phyloP scores from a whole-genome alignment of 176 grass and related monocot genomes.

The Rhynchospora tenuis region DNA sequence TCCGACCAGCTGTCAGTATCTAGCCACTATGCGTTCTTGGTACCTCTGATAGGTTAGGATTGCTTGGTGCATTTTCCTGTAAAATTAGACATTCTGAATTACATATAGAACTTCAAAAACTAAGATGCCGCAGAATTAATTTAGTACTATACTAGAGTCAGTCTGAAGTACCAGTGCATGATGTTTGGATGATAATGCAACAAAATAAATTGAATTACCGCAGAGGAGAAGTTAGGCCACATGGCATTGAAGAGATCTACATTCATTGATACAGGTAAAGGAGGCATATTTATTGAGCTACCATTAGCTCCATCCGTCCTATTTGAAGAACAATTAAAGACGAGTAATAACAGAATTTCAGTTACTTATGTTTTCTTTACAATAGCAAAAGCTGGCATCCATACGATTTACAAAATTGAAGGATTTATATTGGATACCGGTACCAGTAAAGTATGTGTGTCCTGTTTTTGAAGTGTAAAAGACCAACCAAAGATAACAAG shows the following conservation, averaged over 20 bases:
- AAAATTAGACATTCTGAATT: not conserved
- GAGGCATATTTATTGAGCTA: slow-evolving; percentile 14
- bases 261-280: slow-evolving; percentile 17
- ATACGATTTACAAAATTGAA: not conserved
- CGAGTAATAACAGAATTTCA: not conserved
- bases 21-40: not conserved
- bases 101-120: not conserved
- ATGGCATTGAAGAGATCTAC: slow-evolving; percentile 9
- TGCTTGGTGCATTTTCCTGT: slow-evolving; percentile 14
- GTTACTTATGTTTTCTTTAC: not conserved
- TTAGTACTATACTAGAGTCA: not conserved
- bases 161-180: not conserved
- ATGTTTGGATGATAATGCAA: not conserved
- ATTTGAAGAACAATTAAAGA: not conserved
- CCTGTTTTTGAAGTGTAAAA: not conserved
- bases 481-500: not conserved
- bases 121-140: not conserved
- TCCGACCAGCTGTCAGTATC: not conserved
- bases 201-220: not conserved
- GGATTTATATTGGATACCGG: not conserved
- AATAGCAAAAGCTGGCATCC: not conserved
- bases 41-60: slow-evolving; percentile 10
- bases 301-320: slow-evolving; percentile 3
- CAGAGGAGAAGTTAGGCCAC: slow-evolving; percentile 1
- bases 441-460: not conserved